Percentiles rank a stretch among this genome's conserved stretches.
Evolutionary conservation across 148 eudicot genomes (phyloP).

Genomic region (Silene conica): DNA sequence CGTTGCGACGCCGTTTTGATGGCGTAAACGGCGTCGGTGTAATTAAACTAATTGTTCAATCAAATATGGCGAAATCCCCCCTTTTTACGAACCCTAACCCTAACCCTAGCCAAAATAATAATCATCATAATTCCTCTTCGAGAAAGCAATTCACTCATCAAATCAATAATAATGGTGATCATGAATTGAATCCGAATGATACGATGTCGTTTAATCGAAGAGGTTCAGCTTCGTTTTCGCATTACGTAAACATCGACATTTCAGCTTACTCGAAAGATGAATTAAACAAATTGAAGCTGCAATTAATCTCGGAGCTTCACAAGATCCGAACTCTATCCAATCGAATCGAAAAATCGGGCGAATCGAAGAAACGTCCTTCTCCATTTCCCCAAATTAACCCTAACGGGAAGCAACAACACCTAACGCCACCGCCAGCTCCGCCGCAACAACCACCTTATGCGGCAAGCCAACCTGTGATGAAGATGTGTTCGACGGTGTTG

Average conservation of each 20-base stretch:
- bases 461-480: constrained; percentile 27
- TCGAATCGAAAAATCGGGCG: constrained; percentile 20
- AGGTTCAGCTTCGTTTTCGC: not conserved
- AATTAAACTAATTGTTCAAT: constrained; percentile 32
- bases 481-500: constrained; percentile 35
- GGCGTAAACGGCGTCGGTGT: constrained; percentile 36
- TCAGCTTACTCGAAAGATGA: constrained; percentile 34
- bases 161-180: constrained; percentile 9
- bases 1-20: constrained; percentile 18
- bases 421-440: constrained; percentile 3
- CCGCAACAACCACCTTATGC: constrained; percentile 6
- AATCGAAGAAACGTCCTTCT: constrained; percentile 13
- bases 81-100: constrained; percentile 31
- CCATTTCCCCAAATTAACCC: constrained; percentile 2
- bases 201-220: constrained; percentile 20
- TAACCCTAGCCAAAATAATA: constrained; percentile 15
- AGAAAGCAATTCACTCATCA: constrained; percentile 12
- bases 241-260: constrained; percentile 33
- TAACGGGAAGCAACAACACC: not conserved
- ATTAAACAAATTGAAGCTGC: constrained; percentile 31
- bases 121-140: not conserved
- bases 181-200: constrained; percentile 11
- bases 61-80: constrained; percentile 28
- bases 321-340: constrained; percentile 27
- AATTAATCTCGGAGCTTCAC: constrained; percentile 42